Base-by-base conservation (phyloP, 140 eudicot species). In the Cichorium intybus region DNA sequence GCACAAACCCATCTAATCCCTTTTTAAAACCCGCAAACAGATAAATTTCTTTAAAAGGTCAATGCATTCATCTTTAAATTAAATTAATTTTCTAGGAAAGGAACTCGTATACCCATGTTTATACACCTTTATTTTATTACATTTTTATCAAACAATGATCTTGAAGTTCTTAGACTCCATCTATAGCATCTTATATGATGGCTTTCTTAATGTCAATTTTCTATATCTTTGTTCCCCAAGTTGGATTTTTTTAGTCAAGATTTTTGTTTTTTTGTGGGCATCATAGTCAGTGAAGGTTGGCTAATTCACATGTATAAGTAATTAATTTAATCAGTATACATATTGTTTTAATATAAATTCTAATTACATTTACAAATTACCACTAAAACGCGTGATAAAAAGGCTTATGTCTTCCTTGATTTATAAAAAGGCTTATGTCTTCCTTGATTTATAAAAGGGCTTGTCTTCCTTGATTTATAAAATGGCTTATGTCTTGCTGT, bases 211-310 rank as follows among this genome's bases (percentile, higher is more conserved):
- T 69, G 55, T 60, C 74, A 29, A 62, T 50, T 81, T 56, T 68
- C 51, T 50, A 64, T 58, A 81, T 81, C 75, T 69, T 69, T 73
- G 87, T 69, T 73, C 77, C 78, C 74, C 73, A 70, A 70, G 68
- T 67, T 75, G 74, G 68, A 75, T 68, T 70, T 78, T 28, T 68
- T 75, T 58, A 75, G 66, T 69, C 70, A 75, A 64, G 27, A 37
- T n/a, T 53, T 59, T 64, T 69, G 56, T 33, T 71, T 77, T 69
- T 71, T 50, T 48, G 53, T 37, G 78, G 78, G 82, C 51, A 70
- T 60, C 75, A 77, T 77, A 71, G 81, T 77, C 81, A 64, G 81
- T 77, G 64, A 56, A 48, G 73, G 73, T 63, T 71, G 81, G 81
- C 81, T 70, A 39, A 43, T 64, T 61, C 80, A 77, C 77, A 77